phyloP scores from a whole-genome alignment of 169 alveolate genomes.

The Neospora caninum region DNA sequence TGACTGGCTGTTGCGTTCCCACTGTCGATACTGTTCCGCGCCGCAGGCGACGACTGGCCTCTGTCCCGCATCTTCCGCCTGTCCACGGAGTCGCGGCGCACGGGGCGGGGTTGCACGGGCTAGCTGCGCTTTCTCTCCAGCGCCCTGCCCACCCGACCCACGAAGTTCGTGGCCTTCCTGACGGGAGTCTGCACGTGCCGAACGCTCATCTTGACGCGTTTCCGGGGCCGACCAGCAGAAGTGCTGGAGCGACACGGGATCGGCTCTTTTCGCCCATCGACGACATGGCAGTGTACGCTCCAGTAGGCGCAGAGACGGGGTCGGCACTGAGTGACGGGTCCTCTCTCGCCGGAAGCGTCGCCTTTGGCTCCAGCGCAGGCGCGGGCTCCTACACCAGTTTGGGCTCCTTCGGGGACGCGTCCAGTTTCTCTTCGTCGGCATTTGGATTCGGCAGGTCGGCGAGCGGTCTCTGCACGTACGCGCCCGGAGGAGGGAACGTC shows the following conservation, averaged over 20 bases:
- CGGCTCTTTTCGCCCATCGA: neutral
- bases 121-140: too few relatives aligned
- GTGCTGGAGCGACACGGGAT: neutral
- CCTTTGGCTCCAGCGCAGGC: neutral
- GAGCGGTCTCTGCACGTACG: neutral
- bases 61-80: neutral
- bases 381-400: neutral
- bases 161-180: neutral
- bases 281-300: neutral
- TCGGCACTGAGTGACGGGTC: neutral
- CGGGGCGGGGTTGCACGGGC: neutral
- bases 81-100: neutral
- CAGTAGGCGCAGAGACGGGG: neutral
- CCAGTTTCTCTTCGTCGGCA: neutral
- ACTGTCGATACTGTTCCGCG: constrained; percentile 36
- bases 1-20: constrained; percentile 47
- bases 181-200: neutral
- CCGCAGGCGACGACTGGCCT: constrained; percentile 1
- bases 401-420: neutral
- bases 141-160: neutral
- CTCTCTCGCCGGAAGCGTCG: neutral
- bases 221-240: neutral
- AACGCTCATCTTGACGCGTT: neutral
- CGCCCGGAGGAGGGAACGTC: neutral
- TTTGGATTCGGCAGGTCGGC: neutral